A percentile compares a stretch with the other conserved stretches of the same genome.
Conservation (phyloP, 164 flowering plant genomes). For the Echeveria elegans region DNA sequence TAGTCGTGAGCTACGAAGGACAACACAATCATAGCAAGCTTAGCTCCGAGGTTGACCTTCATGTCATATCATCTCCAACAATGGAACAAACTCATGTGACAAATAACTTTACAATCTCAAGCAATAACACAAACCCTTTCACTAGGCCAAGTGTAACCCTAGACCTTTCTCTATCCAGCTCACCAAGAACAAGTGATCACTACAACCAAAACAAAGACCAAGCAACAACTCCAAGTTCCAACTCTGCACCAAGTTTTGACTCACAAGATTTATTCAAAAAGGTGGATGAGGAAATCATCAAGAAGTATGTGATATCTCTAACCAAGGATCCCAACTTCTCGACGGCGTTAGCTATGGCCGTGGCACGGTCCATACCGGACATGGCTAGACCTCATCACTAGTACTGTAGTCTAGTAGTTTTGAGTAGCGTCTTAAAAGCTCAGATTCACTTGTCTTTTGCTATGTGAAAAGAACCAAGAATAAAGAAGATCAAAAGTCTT, state of each 20-base stretch:
- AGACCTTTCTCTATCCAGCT: not conserved
- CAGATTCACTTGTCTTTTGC: no score
- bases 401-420: not conserved
- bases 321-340: slow-evolving; percentile 58
- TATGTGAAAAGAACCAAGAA: no score
- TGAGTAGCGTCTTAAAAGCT: no score
- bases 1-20: slow-evolving; percentile 6
- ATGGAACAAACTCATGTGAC: not conserved
- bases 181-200: not conserved
- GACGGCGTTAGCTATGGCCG: slow-evolving; percentile 48
- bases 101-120: not conserved
- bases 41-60: not conserved
- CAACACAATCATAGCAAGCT: not conserved
- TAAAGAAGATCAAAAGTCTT: no score
- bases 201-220: not conserved
- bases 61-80: not conserved
- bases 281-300: slow-evolving; percentile 14
- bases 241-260: not conserved
- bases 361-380: slow-evolving; percentile 10
- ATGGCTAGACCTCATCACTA: not conserved
- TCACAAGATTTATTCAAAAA: slow-evolving; percentile 10
- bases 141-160: not conserved
- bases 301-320: slow-evolving; percentile 54
- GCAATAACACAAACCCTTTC: not conserved
- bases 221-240: not conserved